Conservation (phyloP, 75 land plant species). For the Larix kaempferi region DNA sequence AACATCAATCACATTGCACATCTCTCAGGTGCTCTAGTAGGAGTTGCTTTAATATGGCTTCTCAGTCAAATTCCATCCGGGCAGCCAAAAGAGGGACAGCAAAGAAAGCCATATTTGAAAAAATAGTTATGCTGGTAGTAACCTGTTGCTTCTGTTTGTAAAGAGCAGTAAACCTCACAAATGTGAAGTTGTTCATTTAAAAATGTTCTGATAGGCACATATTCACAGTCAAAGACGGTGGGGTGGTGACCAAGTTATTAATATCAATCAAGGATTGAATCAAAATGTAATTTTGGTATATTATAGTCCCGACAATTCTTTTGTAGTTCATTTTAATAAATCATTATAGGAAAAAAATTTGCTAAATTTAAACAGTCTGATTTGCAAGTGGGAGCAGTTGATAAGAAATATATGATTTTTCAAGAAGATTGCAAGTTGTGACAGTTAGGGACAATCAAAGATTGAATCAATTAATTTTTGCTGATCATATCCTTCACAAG, state of each 20-base stretch:
- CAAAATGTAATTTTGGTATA: not conserved
- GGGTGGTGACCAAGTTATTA: not conserved
- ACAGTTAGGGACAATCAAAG: no score
- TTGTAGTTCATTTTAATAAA: no score
- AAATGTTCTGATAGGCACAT: not conserved
- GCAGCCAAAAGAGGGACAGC: not conserved
- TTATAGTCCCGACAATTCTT: not conserved
- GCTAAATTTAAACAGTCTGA: no score
- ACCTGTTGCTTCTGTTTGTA: not conserved
- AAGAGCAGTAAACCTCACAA: not conserved
- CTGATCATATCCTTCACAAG: no score
- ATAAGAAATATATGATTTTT: no score
- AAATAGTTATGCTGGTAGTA: not conserved
- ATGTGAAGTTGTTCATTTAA: not conserved
- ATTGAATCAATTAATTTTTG: no score
- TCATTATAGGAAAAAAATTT: no score
- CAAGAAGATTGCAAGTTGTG: no score
- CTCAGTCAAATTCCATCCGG: constrained; percentile 62
- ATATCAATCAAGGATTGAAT: not conserved
- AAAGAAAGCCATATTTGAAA: constrained; percentile 3
- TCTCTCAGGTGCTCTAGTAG: constrained; percentile 88
- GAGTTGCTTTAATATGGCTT: constrained; percentile 77
- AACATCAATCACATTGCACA: constrained; percentile 94
- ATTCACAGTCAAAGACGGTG: not conserved
- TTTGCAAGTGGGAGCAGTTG: no score